Evolutionary conservation across 441 rosid genomes (phyloP).

Genomic region (Caryocar brasiliense): DNA sequence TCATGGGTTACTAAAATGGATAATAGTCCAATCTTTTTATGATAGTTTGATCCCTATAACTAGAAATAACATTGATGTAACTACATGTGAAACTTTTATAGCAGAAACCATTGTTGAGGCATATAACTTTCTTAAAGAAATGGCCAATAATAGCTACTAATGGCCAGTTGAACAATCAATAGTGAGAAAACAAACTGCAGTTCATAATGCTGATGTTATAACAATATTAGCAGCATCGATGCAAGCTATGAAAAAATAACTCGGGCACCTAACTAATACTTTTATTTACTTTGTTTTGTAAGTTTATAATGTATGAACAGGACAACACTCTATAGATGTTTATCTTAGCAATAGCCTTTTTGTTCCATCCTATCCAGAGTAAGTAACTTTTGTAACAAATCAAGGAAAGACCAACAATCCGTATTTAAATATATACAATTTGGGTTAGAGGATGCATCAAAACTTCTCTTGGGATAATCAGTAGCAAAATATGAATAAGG

Average conservation of each 20-base stretch:
- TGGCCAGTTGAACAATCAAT: background rate
- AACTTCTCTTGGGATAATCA: conserved; percentile 2
- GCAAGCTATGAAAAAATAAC: too few species aligned
- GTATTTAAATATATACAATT: background rate
- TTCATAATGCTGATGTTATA: background rate
- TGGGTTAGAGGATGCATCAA: background rate
- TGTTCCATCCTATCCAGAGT: too few species aligned
- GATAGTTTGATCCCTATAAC: background rate
- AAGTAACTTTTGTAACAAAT: background rate
- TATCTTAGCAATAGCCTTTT: too few species aligned
- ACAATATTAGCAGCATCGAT: background rate
- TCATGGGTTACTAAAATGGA: background rate
- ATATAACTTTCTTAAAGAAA: too few species aligned
- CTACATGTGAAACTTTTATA: background rate
- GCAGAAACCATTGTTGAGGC: too few species aligned
- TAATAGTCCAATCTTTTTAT: background rate
- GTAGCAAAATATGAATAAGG: background rate
- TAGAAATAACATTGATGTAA: background rate
- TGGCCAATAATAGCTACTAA: too few species aligned
- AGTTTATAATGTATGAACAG: too few species aligned
- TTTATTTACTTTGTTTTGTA: too few species aligned
- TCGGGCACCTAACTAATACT: too few species aligned
- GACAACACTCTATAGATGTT: too few species aligned
- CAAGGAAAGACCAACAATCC: background rate
- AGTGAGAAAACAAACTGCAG: fast-evolving